Percentiles rank a stretch among this genome's conserved stretches.
Evolutionary conservation across 192 early-diverging fungal genomes (phyloP).

Genomic region (Podila clonocystis): DNA sequence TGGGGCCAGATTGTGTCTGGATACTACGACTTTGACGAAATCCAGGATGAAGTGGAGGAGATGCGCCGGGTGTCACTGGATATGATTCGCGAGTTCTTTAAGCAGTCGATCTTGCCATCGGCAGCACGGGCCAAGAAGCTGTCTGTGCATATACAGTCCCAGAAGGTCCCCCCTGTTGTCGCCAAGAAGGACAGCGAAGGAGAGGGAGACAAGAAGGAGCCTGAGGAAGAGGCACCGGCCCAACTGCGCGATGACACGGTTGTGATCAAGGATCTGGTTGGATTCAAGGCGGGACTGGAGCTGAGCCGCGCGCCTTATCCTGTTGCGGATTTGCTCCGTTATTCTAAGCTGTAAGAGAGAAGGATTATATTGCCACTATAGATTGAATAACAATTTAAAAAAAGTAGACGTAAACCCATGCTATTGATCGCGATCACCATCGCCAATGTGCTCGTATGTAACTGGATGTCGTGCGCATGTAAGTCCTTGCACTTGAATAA

Average conservation of each 20-base stretch:
- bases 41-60: constrained; percentile 67
- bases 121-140: constrained; percentile 68
- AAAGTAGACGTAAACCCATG: too few species aligned
- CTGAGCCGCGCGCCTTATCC: constrained; percentile 57
- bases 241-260: constrained; percentile 48
- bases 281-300: constrained; percentile 60
- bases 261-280: constrained; percentile 55
- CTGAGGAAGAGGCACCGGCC: constrained; percentile 24
- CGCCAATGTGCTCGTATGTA: too few species aligned
- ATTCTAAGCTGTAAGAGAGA: constrained; percentile 22
- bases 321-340: constrained; percentile 36
- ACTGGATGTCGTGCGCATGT: too few species aligned
- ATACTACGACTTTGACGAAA: constrained; percentile 90
- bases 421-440: too few species aligned
- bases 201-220: constrained; percentile 44
- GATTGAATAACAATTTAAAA: not conserved
- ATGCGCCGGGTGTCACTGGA: constrained; percentile 58
- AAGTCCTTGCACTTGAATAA: too few species aligned
- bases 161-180: constrained; percentile 55
- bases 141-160: constrained; percentile 72
- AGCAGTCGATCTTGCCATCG: constrained; percentile 62
- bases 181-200: constrained; percentile 22
- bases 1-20: constrained; percentile 80
- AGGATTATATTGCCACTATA: not conserved
- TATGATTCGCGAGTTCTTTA: constrained; percentile 68